Base-by-base conservation (phyloP, 2,329 filamentous ascomycete species). In the Botrytis medusae region DNA sequence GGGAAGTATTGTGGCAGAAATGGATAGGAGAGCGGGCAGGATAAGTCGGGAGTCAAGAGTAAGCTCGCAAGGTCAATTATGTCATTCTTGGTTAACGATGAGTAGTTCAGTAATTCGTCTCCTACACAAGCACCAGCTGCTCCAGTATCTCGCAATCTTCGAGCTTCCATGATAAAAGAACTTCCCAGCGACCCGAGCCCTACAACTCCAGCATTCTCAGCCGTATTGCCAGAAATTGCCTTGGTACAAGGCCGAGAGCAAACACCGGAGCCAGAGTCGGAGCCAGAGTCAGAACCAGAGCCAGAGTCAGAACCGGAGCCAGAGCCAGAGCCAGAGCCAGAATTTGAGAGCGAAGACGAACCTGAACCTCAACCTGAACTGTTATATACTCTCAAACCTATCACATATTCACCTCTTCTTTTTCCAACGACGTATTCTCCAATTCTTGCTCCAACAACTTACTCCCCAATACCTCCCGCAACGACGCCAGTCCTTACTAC, bases 11-110 rank as follows among this genome's bases (percentile, higher is more conserved):
- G 91, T 97, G 71, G 89, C 90, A 25, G 93, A 97, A 81, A 97
- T 98, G 87, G 91, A 97, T 81, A 91, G 90, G 81, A 91, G 93
- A 79, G 94, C 94, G 62, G 94, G 92, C 29, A 90, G 93, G 80
- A 92, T 95, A 60, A 97, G 93, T 84, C 89, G 93, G 71, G 90
- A 90, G 80, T 92, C 90, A 80, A 89, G 89, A 85, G 92, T 93
- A 87, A 83, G 90, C 82, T 65, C 61, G 73, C 75, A 44, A 51
- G 20, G 42, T 40, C 65, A 40, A 51, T 29, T 14, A 57, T 62
- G 44, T 72, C 22, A 51, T 37, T 63, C 44, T 71, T 46, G n/a
- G 46, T 59, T 73, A 69, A 75, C 72, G 16, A 46, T 54, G 46
- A 40, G n/a, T 68, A 76, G 75, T 75, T 75, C 63, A 72, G 63